Evolutionary conservation across 805 yeast species (phyloP).

Genomic region (Candida tallmaniae): DNA sequence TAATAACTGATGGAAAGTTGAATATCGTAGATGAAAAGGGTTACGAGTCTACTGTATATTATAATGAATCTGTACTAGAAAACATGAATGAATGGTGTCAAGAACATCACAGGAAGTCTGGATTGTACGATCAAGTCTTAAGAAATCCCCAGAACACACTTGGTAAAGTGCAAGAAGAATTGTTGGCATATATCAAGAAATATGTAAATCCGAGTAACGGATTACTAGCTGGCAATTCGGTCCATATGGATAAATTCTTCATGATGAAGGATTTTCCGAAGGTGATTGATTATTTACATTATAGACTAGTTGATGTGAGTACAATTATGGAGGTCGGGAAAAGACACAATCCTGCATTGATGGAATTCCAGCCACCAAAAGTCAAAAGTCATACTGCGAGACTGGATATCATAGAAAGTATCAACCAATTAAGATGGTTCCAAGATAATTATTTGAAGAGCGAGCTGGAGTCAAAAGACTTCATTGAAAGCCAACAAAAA

Average conservation of each 20-base stretch:
- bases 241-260: constrained; percentile 87
- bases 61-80: constrained; percentile 56
- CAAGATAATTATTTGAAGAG: constrained; percentile 54
- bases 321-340: constrained; percentile 73
- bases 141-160: constrained; percentile 49
- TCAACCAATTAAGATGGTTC: constrained; percentile 77
- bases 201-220: constrained; percentile 54
- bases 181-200: constrained; percentile 55
- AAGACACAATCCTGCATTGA: constrained; percentile 68
- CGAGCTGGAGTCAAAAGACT: constrained; percentile 13
- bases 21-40: constrained; percentile 65
- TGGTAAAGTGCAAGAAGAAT: constrained; percentile 59
- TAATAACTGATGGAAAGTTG: constrained; percentile 80
- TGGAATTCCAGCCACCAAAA: constrained; percentile 59
- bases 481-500: not conserved
- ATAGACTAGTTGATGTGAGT: constrained; percentile 89
- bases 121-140: constrained; percentile 70
- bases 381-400: constrained; percentile 77
- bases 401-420: constrained; percentile 85
- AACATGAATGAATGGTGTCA: constrained; percentile 87
- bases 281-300: constrained; percentile 55
- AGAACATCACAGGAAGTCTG: constrained; percentile 70
- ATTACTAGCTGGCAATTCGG: constrained; percentile 83
- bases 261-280: constrained; percentile 80
- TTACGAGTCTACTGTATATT: constrained; percentile 78